Base-by-base conservation (phyloP, 129 eudicot species). In the Gnaphalium uliginosum region DNA sequence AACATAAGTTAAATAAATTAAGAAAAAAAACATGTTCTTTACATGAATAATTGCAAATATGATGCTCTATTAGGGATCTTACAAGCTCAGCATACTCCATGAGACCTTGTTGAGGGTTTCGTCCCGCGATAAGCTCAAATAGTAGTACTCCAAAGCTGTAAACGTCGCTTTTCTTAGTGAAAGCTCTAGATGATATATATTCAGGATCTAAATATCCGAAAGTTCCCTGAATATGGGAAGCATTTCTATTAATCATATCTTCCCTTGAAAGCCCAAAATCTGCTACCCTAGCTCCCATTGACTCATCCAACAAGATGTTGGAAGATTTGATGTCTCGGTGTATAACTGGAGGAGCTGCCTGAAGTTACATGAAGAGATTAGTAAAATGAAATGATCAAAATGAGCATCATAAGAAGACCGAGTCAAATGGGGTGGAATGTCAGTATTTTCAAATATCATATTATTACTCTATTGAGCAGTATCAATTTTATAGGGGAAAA, bases 201-300 rank as follows among this genome's bases (percentile, higher is more conserved):
- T 93, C 98, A 22, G 98, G 98, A 85, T 93, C 98, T 35, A 93
- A 86, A 81, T 93, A 93, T 6, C 98, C 98, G 48, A 88, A 93
- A 72, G 98, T 93, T 79, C 98, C 98, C 27, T 81, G 93, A 64
- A 93, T 77, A 74, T 93, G 86, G n/a, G 86, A 83, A 25, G 75
- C 95, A 43, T 88, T 87, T 76, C 82, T 85, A 76, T 77, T 87
- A 15, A 93, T 80, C 90, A 89, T 86, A 73, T 93, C 98, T 76
- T 93, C 98, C 77, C 98, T 84, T 25, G 98, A 93, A 68, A 93
- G 96, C 69, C 98, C 98, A 64, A 90, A 93, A 83, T 90, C 96
- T 72, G 97, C 92, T 27, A 90, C 98, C 86, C 98, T 73, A 72
- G 97, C 98, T 71, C 88, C 84, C 98, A 94, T 94, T 19, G 93